phyloP scores from a whole-genome alignment of 257 asterid species.

The Solanum ossicruentum region DNA sequence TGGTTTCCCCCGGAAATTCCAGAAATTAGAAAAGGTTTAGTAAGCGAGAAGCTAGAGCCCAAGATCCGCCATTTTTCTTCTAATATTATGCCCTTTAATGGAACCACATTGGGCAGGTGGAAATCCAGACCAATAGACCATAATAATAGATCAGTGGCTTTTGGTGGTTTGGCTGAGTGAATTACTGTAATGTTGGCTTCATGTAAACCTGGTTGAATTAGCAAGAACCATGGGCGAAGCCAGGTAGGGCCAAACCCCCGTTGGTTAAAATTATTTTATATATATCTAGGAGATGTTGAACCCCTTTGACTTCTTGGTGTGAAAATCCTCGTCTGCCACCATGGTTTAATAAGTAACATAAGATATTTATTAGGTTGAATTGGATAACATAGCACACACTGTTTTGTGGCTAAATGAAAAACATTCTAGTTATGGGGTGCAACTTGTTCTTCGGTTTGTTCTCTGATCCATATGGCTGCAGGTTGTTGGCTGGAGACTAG shows the following conservation, averaged over 20 bases:
- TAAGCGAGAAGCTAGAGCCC: not conserved
- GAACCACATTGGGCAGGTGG: not conserved
- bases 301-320: not conserved
- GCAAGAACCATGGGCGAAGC: not conserved
- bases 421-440: not conserved
- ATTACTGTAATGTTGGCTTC: not conserved
- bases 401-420: not conserved
- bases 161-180: not conserved
- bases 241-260: not conserved
- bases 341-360: not conserved
- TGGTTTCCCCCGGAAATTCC: not conserved
- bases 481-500: constrained; percentile 84
- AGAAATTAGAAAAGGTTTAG: not conserved
- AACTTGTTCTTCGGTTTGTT: not conserved
- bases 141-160: not conserved
- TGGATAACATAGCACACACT: not conserved
- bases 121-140: not conserved
- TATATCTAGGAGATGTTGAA: not conserved
- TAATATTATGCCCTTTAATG: not conserved
- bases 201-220: not conserved
- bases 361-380: not conserved
- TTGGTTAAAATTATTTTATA: not conserved
- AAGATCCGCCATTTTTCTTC: not conserved
- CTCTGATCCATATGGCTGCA: constrained; percentile 1
- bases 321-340: not conserved